phyloP scores from a whole-genome alignment of 768 basidiomycete species.

The Agaricus subrufescens region DNA sequence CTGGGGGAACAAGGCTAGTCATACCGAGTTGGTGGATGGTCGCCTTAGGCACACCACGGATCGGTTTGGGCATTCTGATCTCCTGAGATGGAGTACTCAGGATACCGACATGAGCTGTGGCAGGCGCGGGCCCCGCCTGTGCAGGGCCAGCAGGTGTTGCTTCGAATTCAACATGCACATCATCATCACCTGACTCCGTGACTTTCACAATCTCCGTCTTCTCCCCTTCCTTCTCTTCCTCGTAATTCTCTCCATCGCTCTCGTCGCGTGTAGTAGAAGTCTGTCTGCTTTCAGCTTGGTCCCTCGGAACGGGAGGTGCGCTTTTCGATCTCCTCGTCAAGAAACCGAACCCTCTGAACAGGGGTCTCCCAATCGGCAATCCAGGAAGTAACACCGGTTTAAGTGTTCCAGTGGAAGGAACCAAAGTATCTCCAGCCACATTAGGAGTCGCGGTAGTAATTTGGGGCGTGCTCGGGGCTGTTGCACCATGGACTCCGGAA shows the following conservation, averaged over 20 bases:
- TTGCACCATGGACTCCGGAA: background rate
- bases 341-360: constrained; percentile 35
- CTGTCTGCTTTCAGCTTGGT: constrained; percentile 12
- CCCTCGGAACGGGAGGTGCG: constrained; percentile 52
- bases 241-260: constrained; percentile 11
- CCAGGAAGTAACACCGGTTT: constrained; percentile 17
- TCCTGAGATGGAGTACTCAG: background rate
- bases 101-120: background rate
- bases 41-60: background rate
- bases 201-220: background rate
- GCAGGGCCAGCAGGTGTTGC: background rate
- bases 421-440: background rate
- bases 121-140: background rate
- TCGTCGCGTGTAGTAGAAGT: background rate
- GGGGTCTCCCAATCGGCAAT: constrained; percentile 5
- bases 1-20: background rate
- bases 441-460: background rate
- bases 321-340: constrained; percentile 42
- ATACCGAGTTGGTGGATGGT: constrained; percentile 1
- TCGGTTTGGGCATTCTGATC: constrained; percentile 7
- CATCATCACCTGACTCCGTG: background rate
- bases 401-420: constrained; percentile 3
- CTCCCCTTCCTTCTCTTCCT: background rate
- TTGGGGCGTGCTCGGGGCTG: background rate
- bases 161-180: background rate